These are phyloP conservation scores for Conringia planisiliqua DNA, from an alignment of 345 rosid species.

Conservation along the genomic window DNA sequence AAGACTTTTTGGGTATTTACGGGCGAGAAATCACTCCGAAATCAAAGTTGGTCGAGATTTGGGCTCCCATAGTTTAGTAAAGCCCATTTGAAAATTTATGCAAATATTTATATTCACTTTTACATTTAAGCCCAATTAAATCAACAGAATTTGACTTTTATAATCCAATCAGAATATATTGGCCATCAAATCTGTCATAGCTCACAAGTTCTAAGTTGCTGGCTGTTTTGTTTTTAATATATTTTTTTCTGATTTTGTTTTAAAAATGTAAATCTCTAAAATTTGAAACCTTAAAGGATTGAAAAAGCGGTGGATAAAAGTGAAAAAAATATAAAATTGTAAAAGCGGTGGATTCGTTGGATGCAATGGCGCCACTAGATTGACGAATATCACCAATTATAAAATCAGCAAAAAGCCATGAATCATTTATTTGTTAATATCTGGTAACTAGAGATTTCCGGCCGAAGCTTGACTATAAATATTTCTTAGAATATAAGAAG, in stretches of 20 bases:
- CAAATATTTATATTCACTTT: not conserved
- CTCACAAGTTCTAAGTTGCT: not conserved
- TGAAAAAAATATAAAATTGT: not conserved
- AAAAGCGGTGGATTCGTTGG: not conserved
- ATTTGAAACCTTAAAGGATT: not conserved
- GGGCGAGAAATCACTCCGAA: not conserved
- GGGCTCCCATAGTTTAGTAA: not conserved
- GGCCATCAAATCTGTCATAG: not conserved
- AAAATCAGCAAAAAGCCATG: not conserved
- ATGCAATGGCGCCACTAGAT: not conserved
- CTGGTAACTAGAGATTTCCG: not conserved
- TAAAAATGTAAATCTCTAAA: not conserved
- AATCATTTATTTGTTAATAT: not conserved
- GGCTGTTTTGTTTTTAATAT: too few relatives aligned
- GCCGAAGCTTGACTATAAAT: not conserved
- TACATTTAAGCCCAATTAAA: conserved; percentile 13
- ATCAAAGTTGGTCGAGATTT: not conserved
- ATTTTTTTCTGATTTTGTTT: not conserved
- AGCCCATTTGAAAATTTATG: not conserved
- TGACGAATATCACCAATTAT: not conserved
- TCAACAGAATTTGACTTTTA: not conserved
- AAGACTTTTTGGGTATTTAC: not conserved
- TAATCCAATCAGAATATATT: not conserved
- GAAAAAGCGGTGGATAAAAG: not conserved
- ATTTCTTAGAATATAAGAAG: not conserved